Conservation (phyloP, 306 rosid genomes). For the Malus fusca region DNA sequence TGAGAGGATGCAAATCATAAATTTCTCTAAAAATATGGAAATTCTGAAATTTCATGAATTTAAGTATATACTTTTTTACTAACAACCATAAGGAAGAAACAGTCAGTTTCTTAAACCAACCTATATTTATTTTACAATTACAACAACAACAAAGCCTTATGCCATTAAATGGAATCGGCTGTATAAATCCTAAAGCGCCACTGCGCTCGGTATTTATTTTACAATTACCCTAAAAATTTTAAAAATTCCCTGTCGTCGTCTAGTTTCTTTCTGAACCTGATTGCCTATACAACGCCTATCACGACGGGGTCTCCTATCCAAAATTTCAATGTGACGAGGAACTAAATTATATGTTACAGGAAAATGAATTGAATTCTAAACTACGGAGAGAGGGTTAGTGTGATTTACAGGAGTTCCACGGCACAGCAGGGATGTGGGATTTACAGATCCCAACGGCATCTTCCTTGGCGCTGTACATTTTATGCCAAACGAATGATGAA, state of each 20-base stretch:
- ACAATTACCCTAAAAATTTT: slow-evolving; percentile 37
- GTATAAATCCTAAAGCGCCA: too few species aligned
- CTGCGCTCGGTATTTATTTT: background rate
- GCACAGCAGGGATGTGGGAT: slow-evolving; percentile 35
- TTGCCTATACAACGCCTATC: slow-evolving; percentile 59
- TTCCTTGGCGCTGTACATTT: slow-evolving; percentile 32
- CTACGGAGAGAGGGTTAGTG: slow-evolving; percentile 45
- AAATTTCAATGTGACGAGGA: slow-evolving; percentile 36
- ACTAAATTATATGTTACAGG: slow-evolving; percentile 58
- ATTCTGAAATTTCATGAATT: background rate
- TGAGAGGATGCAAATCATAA: too few species aligned
- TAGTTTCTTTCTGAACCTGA: slow-evolving; percentile 50
- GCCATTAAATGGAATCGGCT: too few species aligned
- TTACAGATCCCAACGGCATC: slow-evolving; percentile 33
- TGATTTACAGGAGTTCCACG: slow-evolving; percentile 52
- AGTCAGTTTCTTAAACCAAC: slow-evolving; percentile 27
- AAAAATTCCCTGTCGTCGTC: background rate
- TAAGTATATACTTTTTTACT: background rate
- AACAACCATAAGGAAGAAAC: slow-evolving; percentile 22
- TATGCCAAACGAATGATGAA: slow-evolving; percentile 30
- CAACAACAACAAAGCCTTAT: background rate
- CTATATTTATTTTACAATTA: slow-evolving; percentile 48
- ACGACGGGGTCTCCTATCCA: slow-evolving; percentile 41
- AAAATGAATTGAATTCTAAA: slow-evolving; percentile 57
- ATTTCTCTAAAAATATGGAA: background rate